Evolutionary conservation across 352 stramenopile species (phyloP), one percentile per base, ranked within the genome.

Genomic region (Pythium sukuiense): DNA sequence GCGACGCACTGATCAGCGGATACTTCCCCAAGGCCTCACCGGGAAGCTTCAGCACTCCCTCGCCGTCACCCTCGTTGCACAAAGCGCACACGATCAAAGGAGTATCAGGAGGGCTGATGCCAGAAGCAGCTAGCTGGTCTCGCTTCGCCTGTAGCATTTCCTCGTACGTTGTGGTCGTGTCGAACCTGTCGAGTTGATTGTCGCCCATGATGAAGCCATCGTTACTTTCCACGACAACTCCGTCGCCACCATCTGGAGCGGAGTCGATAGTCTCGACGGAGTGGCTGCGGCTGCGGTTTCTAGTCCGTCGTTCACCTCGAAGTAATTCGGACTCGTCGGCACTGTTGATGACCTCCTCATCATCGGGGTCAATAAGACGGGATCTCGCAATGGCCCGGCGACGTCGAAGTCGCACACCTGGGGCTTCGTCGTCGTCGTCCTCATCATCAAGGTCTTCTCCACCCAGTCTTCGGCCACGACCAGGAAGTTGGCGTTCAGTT

Each of bases 171-270:
- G 81, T 73, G 5, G 12, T 79, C 16, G 61, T 59, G 74, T 96
- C 87, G 59, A 96, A 96, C 52, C 80, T 79, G 75, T 96, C 87
- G 13, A 88, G 63, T 32, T 92, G 83, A 54, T 94, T 96, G 55
- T 90, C 82, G 3, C 76, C 80, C 74, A 95, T 88, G 64, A 92
- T 88, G 37, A 93, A 79, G 0, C 85, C 87, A 61, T 96, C 85
- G 50, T 92, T 93, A 14, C 80, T 91, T 65, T 94, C 87, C 5
- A 93, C 81, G 7, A 93, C 79, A 18, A 92, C 45, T 12, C 45
- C n/a, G 45, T 52, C 45, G 3, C 16, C 83, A 13, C 24, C 68
- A 55, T 82, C 79, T 3, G 66, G 52, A 26, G 68, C 48, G 30
- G 66, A 72, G 13, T 81, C 73, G 32, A 65, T 29, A 13, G 48